Conservation (phyloP, 2,329 filamentous ascomycete genomes). For the Colletotrichum caudatum region DNA sequence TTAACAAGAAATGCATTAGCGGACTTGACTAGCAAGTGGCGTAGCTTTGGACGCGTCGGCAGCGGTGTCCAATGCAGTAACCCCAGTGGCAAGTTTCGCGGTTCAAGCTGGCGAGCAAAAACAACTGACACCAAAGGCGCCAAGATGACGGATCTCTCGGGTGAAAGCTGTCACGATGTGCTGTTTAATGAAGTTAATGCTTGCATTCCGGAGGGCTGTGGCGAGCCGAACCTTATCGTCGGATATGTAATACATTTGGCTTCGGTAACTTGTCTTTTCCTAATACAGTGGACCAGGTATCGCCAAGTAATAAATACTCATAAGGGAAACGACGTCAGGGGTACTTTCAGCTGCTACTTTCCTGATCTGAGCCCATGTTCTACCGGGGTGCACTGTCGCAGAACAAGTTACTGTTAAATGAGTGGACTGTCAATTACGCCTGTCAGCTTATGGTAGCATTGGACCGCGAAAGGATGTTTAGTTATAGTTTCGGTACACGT, state of each 20-base stretch:
- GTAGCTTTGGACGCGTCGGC: no score
- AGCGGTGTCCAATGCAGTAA: no score
- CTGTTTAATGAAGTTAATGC: not conserved
- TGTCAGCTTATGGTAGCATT: no score
- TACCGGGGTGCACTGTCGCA: slow-evolving; percentile 12
- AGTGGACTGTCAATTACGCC: not conserved
- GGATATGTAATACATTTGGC: not conserved
- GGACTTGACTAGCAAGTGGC: no score
- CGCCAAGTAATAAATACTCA: slow-evolving; percentile 2
- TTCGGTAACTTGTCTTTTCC: slow-evolving; percentile 35
- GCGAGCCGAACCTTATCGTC: not conserved
- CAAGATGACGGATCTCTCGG: no score
- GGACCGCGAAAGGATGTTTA: no score
- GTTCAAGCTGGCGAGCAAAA: no score
- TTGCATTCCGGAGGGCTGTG: not conserved
- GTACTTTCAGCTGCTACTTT: slow-evolving; percentile 45
- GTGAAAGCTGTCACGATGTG: no score
- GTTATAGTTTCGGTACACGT: no score
- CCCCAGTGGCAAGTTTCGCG: no score
- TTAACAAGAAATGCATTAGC: no score
- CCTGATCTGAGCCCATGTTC: slow-evolving; percentile 45
- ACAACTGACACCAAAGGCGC: no score
- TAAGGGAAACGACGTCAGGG: slow-evolving; percentile 46
- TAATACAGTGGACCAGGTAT: slow-evolving; percentile 15
- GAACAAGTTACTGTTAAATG: slow-evolving; percentile 32